Evolutionary conservation across 306 rosid genomes (phyloP), one percentile per base, ranked within the genome.

Genomic region (Gillenia trifoliata): DNA sequence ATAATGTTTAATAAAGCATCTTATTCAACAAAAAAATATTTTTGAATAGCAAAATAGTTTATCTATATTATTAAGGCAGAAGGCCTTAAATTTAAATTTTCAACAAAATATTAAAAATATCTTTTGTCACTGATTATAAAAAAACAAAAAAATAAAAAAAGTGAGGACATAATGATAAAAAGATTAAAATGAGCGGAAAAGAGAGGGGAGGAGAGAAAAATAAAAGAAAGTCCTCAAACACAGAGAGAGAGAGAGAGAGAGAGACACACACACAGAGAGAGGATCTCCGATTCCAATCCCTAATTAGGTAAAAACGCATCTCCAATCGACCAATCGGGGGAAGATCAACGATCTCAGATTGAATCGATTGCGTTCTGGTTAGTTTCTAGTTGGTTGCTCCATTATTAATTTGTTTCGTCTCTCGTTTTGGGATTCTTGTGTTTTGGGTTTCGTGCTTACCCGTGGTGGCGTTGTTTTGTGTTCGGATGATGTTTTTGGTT

Each of bases 321-420:
- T 70, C 50, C 63, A 8, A 13, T 70, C 34, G 40, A 45, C 40
- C 26, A 19, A 12, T 52, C 61, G 40, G 73, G 30, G 41, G 45
- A 47, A 29, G 61, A 70, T 31, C 47, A 6, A 31, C 30, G 63
- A 52, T 52, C 43, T 11, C 1, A 38, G 30, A 66, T 66, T 40
- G 54, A 66, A 66, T 66, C 55, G 34, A 20, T 54, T 49, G 33
- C 62, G 4, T 23, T 74, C 36, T 13, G 78, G 78, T 74, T 45
- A 62, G 63, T 63, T 33, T 63, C 11, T n/a, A 38, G 33, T 41
- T 34, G 31, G 52, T 1, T 34, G 25, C 47, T 55, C 10, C 20
- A 6, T 54, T 13, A 12, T 54, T 60, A 26, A 41, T 72, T 22
- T 60, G 5, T 9, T 61, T 23, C 22, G n/a, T 60, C 29, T 19